These are phyloP conservation scores for Roridomyces roridus DNA, from an alignment of 768 basidiomycete species.

Conservation along the genomic window DNA sequence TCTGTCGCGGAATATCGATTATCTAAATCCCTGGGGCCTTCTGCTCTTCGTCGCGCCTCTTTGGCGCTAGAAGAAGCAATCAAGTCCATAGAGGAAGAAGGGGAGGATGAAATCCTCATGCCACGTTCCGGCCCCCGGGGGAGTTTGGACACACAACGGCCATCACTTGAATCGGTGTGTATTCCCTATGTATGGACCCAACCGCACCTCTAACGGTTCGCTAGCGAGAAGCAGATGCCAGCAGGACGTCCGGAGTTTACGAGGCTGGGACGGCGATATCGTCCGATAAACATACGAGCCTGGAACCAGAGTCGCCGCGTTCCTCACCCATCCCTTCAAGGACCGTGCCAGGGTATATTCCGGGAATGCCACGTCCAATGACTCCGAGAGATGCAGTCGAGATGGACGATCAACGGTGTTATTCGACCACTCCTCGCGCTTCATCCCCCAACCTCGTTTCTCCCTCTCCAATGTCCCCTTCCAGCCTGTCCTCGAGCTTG, in stretches of 20 bases:
- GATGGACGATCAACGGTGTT: constrained; percentile 70
- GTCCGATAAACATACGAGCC: constrained; percentile 58
- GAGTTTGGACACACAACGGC: constrained; percentile 37
- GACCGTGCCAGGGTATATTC: constrained; percentile 81
- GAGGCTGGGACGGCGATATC: constrained; percentile 78
- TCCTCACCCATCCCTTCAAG: constrained; percentile 68
- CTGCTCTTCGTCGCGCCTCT: constrained; percentile 67
- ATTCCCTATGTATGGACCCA: constrained; percentile 11
- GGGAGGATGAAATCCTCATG: constrained; percentile 79
- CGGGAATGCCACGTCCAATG: constrained; percentile 91
- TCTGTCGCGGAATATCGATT: constrained; percentile 52
- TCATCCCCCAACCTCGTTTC: constrained; percentile 58
- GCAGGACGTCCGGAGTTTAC: constrained; percentile 46
- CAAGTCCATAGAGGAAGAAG: constrained; percentile 77
- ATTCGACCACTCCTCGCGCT: constrained; percentile 82
- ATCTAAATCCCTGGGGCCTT: constrained; percentile 56
- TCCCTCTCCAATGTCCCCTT: constrained; percentile 40
- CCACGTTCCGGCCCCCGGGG: constrained; percentile 64
- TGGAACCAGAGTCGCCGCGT: constrained; percentile 56
- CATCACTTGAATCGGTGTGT: constrained; percentile 38
- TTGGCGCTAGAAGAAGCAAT: constrained; percentile 79
- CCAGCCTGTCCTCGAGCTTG: constrained; percentile 44
- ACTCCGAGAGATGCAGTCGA: constrained; percentile 81
- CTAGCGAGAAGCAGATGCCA: constrained; percentile 43
- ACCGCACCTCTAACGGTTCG: constrained; percentile 7